A percentile compares a stretch with the other conserved stretches of the same genome.
Evolutionary conservation across 768 basidiomycete species (phyloP).

Genomic region (Dacryopinax spathularia): DNA sequence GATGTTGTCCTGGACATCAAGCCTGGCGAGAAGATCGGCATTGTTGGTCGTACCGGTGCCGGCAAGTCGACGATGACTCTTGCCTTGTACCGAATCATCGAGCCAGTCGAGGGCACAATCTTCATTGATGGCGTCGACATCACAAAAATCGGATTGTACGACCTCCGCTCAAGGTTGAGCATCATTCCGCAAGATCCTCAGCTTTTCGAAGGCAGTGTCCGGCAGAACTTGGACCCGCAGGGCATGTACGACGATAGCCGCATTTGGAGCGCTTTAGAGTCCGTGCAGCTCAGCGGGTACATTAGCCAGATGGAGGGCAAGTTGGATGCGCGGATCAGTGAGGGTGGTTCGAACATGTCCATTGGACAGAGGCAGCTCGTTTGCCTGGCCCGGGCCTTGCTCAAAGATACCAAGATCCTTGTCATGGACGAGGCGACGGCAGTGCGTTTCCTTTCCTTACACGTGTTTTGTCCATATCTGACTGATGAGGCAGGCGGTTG

Average conservation of each 20-base stretch:
- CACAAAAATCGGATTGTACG: slow-evolving; percentile 57
- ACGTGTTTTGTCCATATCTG: slow-evolving; percentile 4
- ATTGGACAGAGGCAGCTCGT: slow-evolving; percentile 77
- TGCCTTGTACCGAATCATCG: slow-evolving; percentile 64
- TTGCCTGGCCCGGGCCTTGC: slow-evolving; percentile 74
- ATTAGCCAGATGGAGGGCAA: slow-evolving; percentile 49
- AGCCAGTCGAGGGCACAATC: slow-evolving; percentile 52
- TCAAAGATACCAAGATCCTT: slow-evolving; percentile 69
- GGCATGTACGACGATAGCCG: slow-evolving; percentile 58
- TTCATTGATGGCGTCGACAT: slow-evolving; percentile 64
- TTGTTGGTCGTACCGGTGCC: slow-evolving; percentile 63
- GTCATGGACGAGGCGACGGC: slow-evolving; percentile 77
- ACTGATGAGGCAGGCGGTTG: slow-evolving; percentile 42
- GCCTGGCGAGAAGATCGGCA: slow-evolving; percentile 76
- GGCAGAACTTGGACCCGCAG: slow-evolving; percentile 83
- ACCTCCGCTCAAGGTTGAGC: slow-evolving; percentile 60
- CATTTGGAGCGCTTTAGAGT: slow-evolving; percentile 76
- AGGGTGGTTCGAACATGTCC: slow-evolving; percentile 70
- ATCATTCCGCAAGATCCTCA: slow-evolving; percentile 65
- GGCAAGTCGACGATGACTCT: slow-evolving; percentile 28
- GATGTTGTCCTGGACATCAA: slow-evolving; percentile 55
- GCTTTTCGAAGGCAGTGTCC: slow-evolving; percentile 54
- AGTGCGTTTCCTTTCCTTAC: background rate
- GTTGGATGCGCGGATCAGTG: slow-evolving; percentile 57
- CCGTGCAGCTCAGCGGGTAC: slow-evolving; percentile 54